phyloP scores from a whole-genome alignment of 371 early-diverging fungal species.

The Mucor velutinosus region DNA sequence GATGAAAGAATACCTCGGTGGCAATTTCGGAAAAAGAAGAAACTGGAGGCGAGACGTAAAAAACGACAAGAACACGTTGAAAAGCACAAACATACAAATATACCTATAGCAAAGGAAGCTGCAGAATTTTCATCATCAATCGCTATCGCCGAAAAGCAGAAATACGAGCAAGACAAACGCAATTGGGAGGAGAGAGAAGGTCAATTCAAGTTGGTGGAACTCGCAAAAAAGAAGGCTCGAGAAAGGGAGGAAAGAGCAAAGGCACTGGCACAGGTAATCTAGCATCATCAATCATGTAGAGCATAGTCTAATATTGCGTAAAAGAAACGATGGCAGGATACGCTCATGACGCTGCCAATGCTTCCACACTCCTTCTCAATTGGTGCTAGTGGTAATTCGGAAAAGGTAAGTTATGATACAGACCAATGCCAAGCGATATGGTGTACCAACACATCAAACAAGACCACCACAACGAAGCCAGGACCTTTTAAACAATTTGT shows the following conservation, averaged over 20 bases:
- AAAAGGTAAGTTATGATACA: not conserved
- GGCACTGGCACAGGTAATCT: conserved; percentile 19
- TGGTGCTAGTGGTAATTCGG: not conserved
- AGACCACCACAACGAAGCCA: not conserved
- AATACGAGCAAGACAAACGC: conserved; percentile 19
- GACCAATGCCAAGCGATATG: not conserved
- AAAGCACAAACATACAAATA: not conserved
- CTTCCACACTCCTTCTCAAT: not conserved
- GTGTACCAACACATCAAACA: not conserved
- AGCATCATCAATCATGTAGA: not conserved
- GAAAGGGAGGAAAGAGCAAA: conserved; percentile 20
- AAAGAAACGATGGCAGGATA: conserved; percentile 27
- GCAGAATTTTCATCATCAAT: not conserved
- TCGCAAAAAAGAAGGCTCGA: conserved; percentile 14
- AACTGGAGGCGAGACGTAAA: conserved; percentile 14
- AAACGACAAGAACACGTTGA: conserved; percentile 9
- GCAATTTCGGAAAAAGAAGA: conserved; percentile 26
- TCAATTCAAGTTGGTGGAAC: conserved; percentile 10
- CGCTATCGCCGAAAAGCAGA: not conserved
- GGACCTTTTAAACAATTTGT: conserved; percentile 10
- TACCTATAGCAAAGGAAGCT: not conserved
- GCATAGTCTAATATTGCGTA: not conserved
- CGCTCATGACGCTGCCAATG: conserved; percentile 19
- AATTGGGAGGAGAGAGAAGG: conserved; percentile 27
- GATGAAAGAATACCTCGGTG: conserved; percentile 10